A percentile compares a stretch with the other conserved stretches of the same genome.
Evolutionary conservation across 768 basidiomycete genomes (phyloP).

Genomic region (Cystofilobasidium capitatum): DNA sequence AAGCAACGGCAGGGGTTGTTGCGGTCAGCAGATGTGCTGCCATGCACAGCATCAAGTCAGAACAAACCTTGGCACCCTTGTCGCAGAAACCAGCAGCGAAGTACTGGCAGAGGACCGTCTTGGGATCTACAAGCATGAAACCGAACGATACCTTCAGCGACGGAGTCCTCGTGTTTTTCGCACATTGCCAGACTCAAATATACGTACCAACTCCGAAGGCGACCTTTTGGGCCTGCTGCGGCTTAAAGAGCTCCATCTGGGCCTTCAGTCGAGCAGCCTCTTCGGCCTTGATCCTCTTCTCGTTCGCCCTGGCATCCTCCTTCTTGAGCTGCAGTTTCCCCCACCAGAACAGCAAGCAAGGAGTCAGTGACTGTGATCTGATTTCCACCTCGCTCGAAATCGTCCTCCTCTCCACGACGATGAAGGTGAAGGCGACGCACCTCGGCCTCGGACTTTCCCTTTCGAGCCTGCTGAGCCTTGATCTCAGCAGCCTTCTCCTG

Average conservation of each 20-base stretch:
- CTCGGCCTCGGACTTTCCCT: slow-evolving; percentile 19
- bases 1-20: background rate
- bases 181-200: background rate
- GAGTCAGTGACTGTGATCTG: background rate
- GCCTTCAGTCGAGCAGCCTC: slow-evolving; percentile 69
- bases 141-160: background rate
- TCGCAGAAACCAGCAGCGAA: slow-evolving; percentile 88
- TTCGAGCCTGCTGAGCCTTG: slow-evolving; percentile 53
- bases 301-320: slow-evolving; percentile 70
- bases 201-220: slow-evolving; percentile 68
- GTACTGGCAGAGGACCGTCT: slow-evolving; percentile 83
- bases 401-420: background rate
- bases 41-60: background rate
- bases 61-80: slow-evolving; percentile 51
- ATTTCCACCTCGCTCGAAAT: too few relatives aligned
- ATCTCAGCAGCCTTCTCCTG: slow-evolving; percentile 73
- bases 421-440: background rate
- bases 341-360: background rate
- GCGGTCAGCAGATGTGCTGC: background rate
- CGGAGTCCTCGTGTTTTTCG: background rate
- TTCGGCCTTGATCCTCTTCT: slow-evolving; percentile 63
- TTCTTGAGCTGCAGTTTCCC: slow-evolving; percentile 52
- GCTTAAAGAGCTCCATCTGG: slow-evolving; percentile 50
- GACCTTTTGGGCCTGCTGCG: slow-evolving; percentile 45
- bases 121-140: slow-evolving; percentile 55